Base-by-base conservation (phyloP, 1,139 yeast genomes). In the Blastobotrys proliferans region DNA sequence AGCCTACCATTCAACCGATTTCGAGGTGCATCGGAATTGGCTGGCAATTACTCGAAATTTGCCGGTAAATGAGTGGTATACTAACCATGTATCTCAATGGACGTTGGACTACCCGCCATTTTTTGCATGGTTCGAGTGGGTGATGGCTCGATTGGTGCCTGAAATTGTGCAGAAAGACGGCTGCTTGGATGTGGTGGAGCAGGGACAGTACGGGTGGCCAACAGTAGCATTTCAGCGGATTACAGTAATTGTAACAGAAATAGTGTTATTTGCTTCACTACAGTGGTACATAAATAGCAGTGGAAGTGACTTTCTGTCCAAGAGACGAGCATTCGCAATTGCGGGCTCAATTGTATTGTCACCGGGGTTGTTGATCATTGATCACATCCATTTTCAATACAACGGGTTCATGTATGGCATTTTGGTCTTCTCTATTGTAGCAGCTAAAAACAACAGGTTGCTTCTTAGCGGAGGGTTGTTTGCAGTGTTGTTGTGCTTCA, bases 1-100 rank as follows among this genome's bases (percentile, higher is more conserved):
- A 6, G 68, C 71, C 1, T 69, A 69, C 60, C 85, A 81, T 55
- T 84, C 95, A 2, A 92, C 98, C 0, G 98, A 94, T 61, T 92
- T 94, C 57, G 98, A 92, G 60, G 98, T 94, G 13, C 98, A 92
- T 63, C 72, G 98, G 47, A 92, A 92, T 61, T 92, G 98, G 98
- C 73, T 92, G 33, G 95, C 98, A 0, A 81, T 92, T 37, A 92
- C 98, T 2, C 68, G 79, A 54, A 74, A 73, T n/a, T 64, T 90
- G 27, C 97, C 97, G 0, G 44, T 90, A 13, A 67, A 67, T 10
- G 62, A 83, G 45, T 92, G 99, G 99, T 92, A 92, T 60, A 62
- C 72, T 35, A 96, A 92, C 56, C 66, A 72, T 20, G 88, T 95
- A 0, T 83, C 86, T 31, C 92, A 84, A 60, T 92, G 98, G 97